Conservation (phyloP, 140 eudicot genomes). For the Stevia rebaudiana region DNA sequence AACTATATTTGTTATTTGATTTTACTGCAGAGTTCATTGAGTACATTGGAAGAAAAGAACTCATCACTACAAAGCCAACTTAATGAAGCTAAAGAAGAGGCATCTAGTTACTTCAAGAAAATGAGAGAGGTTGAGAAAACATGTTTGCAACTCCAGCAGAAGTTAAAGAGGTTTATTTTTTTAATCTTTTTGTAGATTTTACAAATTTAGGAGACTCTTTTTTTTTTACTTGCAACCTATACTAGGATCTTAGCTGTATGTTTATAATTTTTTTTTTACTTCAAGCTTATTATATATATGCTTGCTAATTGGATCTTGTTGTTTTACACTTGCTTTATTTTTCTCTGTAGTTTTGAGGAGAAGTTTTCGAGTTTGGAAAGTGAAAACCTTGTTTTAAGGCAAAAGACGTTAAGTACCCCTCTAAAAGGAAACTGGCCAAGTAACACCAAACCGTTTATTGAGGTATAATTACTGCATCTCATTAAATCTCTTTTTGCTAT, state of each 20-base stretch:
- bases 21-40: slow-evolving; percentile 59
- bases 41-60: slow-evolving; percentile 64
- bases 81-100: slow-evolving; percentile 58
- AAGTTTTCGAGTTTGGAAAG: slow-evolving; percentile 63
- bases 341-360: slow-evolving; percentile 67
- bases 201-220: neutral
- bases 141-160: slow-evolving; percentile 66
- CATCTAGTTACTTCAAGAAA: slow-evolving; percentile 46
- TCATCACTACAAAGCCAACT: slow-evolving; percentile 56
- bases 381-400: slow-evolving; percentile 86
- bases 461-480: slow-evolving; percentile 38
- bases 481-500: neutral
- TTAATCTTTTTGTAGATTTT: neutral
- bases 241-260: neutral
- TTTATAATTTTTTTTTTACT: neutral
- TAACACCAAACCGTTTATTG: slow-evolving; percentile 54
- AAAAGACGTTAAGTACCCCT: slow-evolving; percentile 59
- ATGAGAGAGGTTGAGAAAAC: slow-evolving; percentile 63
- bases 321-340: neutral
- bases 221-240: neutral
- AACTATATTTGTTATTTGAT: neutral
- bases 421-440: slow-evolving; percentile 65
- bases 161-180: slow-evolving; percentile 61
- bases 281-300: neutral
- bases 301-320: slow-evolving; percentile 14